Base-by-base conservation (phyloP, 2,329 filamentous ascomycete species). In the Hortaea werneckii region DNA sequence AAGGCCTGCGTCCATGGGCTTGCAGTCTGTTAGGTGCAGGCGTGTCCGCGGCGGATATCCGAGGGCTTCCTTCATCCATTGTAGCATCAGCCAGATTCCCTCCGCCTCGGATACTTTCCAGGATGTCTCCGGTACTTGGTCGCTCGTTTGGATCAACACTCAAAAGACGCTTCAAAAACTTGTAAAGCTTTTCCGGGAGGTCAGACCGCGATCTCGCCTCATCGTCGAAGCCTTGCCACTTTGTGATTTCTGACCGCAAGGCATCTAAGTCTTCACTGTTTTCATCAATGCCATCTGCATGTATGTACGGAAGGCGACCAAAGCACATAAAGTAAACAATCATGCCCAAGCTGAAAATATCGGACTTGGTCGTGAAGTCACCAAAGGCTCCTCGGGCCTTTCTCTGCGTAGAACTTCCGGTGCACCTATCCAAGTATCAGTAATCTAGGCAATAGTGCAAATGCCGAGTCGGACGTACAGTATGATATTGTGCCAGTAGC, bases 251-350 rank as follows among this genome's bases (percentile, higher is more conserved):
- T 3, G 76, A 83, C 37, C 89, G 80, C 29, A 98, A 74, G 53
- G 82, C 73, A 55, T 95, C 88, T 5, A 95, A 74, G 54, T 96
- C 88, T 62, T 98, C 92, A 45, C 87, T 81, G 60, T 96, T 90
- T 64, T 96, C 90, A 49, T 95, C 80, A 20, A 94, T 74, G 3
- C 83, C 76, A 60, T 96, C 90, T 43, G 89, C 87, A 55, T 83
- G 85, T 26, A 69, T 74, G 61, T 96, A 98, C 0, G 92, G 92
- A 8, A 98, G 74, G 40, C 83, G 77, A 1, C 84, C 87, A 62
- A 98, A 98, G 63, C 92, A 98, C 75, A 98, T 84, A 61, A 98
- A 98, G 65, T 96, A 94, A 3, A 98, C 75, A 46, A 96, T 96
- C 90, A 98, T 95, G 41, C 92, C 92, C 0, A 98, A 72, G 1